Conservation (phyloP, 352 stramenopile species). For the Elongisporangium senticosum region DNA sequence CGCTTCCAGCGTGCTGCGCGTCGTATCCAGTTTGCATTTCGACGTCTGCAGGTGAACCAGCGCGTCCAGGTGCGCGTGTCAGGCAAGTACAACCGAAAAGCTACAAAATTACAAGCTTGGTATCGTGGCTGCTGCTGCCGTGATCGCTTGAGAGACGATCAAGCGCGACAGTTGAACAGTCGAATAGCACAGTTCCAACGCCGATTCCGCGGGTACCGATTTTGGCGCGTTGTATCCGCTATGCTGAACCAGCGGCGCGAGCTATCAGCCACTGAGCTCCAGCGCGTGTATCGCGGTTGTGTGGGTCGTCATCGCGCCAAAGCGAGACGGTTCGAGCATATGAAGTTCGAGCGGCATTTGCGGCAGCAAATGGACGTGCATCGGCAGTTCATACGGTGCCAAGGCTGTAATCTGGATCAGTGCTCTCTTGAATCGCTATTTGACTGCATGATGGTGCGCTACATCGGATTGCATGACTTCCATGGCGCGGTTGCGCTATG, state of each 20-base stretch:
- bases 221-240: slow-evolving; percentile 37
- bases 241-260: slow-evolving; percentile 23
- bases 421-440: slow-evolving; percentile 40
- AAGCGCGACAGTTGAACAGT: slow-evolving; percentile 22
- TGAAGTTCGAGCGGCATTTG: slow-evolving; percentile 25
- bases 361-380: slow-evolving; percentile 16
- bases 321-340: slow-evolving; percentile 32
- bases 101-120: slow-evolving; percentile 36
- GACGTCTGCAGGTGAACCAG: slow-evolving; percentile 14
- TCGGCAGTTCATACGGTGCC: slow-evolving; percentile 13
- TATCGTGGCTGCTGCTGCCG: slow-evolving; percentile 29
- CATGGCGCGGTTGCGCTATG: slow-evolving; percentile 24
- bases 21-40: slow-evolving; percentile 33
- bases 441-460: slow-evolving; percentile 43
- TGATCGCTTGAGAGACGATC: slow-evolving; percentile 15
- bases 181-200: slow-evolving; percentile 36
- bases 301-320: slow-evolving; percentile 19
- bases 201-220: slow-evolving; percentile 29
- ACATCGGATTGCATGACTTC: slow-evolving; percentile 43
- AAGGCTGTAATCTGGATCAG: slow-evolving; percentile 16
- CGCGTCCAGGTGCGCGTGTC: slow-evolving; percentile 17
- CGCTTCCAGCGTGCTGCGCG: slow-evolving; percentile 25
- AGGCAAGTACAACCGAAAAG: slow-evolving; percentile 15
- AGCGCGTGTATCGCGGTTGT: slow-evolving; percentile 34
- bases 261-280: slow-evolving; percentile 23